These are phyloP conservation scores for Colletotrichum sp. DNA, from an alignment of 2,329 filamentous ascomycete genomes.

Conservation along the genomic window DNA sequence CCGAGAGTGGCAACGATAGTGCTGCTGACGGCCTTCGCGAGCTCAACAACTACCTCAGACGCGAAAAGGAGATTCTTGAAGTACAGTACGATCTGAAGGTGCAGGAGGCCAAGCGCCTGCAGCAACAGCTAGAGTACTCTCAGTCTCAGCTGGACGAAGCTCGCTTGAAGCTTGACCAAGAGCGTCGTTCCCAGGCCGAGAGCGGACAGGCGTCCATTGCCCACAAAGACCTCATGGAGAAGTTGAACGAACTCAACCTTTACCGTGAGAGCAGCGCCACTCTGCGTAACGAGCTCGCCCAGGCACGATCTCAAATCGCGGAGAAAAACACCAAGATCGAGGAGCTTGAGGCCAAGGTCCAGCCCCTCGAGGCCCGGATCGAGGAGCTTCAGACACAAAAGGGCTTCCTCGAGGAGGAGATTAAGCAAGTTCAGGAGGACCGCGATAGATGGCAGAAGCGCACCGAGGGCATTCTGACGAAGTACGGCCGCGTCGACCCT, in stretches of 20 bases:
- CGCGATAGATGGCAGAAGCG: constrained; percentile 95
- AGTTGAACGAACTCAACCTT: constrained; percentile 92
- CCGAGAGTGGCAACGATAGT: constrained; percentile 49
- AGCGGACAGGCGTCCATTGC: constrained; percentile 74
- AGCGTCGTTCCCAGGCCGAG: constrained; percentile 78
- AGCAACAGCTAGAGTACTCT: constrained; percentile 87
- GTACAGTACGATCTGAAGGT: constrained; percentile 92
- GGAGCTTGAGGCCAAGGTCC: constrained; percentile 74
- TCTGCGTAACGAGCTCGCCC: constrained; percentile 82
- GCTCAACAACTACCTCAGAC: constrained; percentile 86
- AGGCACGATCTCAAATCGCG: constrained; percentile 75
- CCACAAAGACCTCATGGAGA: constrained; percentile 91
- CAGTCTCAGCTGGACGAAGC: constrained; percentile 89
- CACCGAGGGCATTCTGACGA: constrained; percentile 92
- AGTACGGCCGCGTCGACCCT: constrained; percentile 94
- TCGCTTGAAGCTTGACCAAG: constrained; percentile 87
- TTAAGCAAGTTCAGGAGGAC: constrained; percentile 88
- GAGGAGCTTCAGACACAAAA: constrained; percentile 82
- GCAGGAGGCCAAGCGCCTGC: constrained; percentile 85
- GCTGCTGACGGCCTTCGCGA: constrained; percentile 78
- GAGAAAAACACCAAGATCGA: constrained; percentile 78
- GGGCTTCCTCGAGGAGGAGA: constrained; percentile 82
- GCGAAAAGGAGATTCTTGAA: constrained; percentile 97
- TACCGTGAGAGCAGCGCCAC: constrained; percentile 95
- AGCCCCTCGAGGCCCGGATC: constrained; percentile 81